phyloP scores from a whole-genome alignment of 345 rosid species.

The Limnanthes douglasii region DNA sequence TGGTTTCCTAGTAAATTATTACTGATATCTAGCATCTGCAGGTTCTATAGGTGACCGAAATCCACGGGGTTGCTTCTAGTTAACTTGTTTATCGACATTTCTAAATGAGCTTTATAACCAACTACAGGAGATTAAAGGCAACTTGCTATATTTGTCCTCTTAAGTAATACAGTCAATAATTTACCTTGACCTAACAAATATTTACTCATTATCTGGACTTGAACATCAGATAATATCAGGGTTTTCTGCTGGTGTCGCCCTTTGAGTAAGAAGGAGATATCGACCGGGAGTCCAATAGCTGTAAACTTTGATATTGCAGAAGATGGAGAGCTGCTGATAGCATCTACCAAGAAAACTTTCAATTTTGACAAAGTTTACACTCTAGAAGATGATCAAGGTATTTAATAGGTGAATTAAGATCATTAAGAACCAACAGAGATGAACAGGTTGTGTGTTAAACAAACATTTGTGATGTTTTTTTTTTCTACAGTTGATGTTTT shows the following conservation, averaged over 20 bases:
- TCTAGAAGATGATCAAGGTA: conserved; percentile 91
- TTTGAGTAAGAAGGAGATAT: conserved; percentile 47
- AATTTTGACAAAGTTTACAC: conserved; percentile 81
- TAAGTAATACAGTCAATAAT: too few species aligned
- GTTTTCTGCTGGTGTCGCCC: conserved; percentile 98
- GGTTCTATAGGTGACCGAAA: too few species aligned
- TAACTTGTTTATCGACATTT: too few species aligned
- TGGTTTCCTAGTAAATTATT: too few species aligned
- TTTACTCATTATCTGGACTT: conserved; percentile 3
- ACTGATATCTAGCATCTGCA: too few species aligned
- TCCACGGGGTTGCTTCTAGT: too few species aligned
- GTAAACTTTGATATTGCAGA: conserved; percentile 73
- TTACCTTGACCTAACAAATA: conserved; percentile 3
- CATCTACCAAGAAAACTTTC: conserved; percentile 44
- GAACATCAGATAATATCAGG: conserved; percentile 79
- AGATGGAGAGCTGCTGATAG: conserved; percentile 86
- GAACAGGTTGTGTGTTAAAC: too few species aligned
- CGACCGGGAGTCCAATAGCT: conserved; percentile 37
- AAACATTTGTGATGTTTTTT: neutral
- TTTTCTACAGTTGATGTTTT: conserved; percentile 63
- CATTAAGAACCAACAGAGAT: neutral
- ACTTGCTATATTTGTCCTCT: too few species aligned
- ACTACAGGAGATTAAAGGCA: conserved; percentile 84
- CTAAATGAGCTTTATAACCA: conserved; percentile 80
- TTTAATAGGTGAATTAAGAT: conserved; percentile 4